A percentile compares a stretch with the other conserved stretches of the same genome.
Conservation (phyloP, 2,329 filamentous ascomycete species). For the Phaeosphaeriaceae sp. region DNA sequence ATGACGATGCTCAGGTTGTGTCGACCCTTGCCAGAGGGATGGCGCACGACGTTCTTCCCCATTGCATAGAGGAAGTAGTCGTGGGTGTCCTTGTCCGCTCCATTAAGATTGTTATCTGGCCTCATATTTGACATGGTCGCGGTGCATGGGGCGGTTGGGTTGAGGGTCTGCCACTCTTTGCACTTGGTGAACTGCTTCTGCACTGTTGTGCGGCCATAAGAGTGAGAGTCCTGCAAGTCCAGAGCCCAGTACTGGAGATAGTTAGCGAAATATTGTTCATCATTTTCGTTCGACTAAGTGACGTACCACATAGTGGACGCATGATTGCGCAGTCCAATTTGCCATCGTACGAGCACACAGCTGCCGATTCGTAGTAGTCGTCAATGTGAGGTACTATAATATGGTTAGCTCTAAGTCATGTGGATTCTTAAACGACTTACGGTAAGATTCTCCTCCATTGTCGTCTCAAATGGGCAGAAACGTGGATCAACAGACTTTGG, state of each 20-base stretch:
- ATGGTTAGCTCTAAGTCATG: no score
- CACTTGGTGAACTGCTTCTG: conserved; percentile 6
- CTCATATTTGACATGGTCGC: conserved; percentile 4
- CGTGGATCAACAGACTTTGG: conserved; percentile 10
- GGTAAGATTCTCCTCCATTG: conserved; percentile 14
- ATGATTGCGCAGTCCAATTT: conserved; percentile 4
- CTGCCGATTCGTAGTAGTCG: conserved; percentile 8
- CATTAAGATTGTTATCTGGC: conserved; percentile 5
- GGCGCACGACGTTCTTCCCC: conserved; percentile 9
- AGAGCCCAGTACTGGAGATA: neutral
- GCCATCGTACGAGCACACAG: conserved; percentile 5
- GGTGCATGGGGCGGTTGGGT: neutral
- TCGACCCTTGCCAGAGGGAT: conserved; percentile 2
- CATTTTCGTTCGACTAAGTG: no score
- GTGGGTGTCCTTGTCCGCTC: neutral
- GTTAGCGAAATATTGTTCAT: no score
- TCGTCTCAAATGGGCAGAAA: conserved; percentile 9
- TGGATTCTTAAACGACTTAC: no score
- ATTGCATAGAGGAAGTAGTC: conserved; percentile 14
- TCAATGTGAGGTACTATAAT: conserved; percentile 8
- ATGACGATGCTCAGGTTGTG: conserved; percentile 12
- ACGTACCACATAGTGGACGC: conserved; percentile 8
- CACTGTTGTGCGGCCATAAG: conserved; percentile 3
- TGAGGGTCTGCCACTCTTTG: neutral
- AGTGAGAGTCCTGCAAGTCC: neutral